Evolutionary conservation across 129 eudicot genomes (phyloP).

Genomic region (Centrapalus pauciflorus): DNA sequence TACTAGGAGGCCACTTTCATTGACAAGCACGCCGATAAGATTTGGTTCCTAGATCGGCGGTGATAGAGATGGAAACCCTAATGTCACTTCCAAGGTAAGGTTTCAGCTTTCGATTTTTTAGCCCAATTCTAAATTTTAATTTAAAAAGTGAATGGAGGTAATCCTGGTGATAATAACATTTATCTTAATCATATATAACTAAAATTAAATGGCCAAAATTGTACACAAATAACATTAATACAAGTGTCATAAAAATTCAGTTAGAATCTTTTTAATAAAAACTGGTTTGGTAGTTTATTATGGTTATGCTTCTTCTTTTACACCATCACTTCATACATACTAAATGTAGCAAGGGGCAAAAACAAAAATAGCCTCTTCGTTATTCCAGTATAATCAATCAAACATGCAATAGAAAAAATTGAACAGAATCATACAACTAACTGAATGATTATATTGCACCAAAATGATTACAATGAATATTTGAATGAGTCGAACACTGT

Average conservation of each 20-base stretch:
- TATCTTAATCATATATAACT: neutral
- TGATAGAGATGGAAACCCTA: conserved; percentile 98
- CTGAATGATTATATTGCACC: too few species aligned
- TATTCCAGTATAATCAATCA: too few species aligned
- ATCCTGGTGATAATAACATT: neutral
- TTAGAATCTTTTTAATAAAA: neutral
- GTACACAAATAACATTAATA: neutral
- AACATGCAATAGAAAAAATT: too few species aligned
- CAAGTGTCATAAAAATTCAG: neutral
- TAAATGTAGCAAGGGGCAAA: neutral
- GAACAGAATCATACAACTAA: too few species aligned
- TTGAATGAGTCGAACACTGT: too few species aligned
- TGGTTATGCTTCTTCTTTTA: neutral
- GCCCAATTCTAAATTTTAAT: neutral
- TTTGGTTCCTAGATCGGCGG: conserved; percentile 99
- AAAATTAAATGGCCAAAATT: neutral
- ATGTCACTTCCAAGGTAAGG: conserved; percentile 90
- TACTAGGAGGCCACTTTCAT: conserved; percentile 89
- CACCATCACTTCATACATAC: neutral
- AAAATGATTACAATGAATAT: too few species aligned
- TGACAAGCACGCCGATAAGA: conserved; percentile 89
- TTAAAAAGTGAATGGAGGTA: neutral
- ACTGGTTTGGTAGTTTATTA: neutral
- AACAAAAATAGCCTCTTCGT: too few species aligned
- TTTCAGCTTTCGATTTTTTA: neutral